Base-by-base conservation (phyloP, 1,284 basidiomycete genomes). In the Sporisorium scitamineum region DNA sequence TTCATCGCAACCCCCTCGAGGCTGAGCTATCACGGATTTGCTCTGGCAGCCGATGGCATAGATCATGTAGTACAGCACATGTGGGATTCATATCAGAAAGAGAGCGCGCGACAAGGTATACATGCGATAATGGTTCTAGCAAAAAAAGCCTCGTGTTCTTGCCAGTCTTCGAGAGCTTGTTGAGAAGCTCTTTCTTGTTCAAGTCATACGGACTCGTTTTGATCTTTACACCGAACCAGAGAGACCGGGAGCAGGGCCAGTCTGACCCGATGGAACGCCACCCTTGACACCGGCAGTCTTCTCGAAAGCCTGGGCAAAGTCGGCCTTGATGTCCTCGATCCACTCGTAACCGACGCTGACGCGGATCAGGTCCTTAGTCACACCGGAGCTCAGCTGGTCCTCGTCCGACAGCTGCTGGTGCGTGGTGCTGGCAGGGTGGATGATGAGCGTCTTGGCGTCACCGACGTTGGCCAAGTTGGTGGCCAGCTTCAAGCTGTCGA, bases 271-370 rank as follows among this genome's bases (percentile, higher is more conserved):
- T 10, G 65, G 56, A 9, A 76, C 52, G 37, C 41, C 32, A 18
- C 78, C 74, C 62, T 69, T 74, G 51, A 79, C 70, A 51, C 73
- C 70, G 20, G 58, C 31, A 9, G 70, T 78, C 54, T 72, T 70
- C 51, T 79, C 79, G 70, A 90, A 86, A 5, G 90, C 91, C 66
- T 89, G 88, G 71, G 91, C 90, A 83, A 95, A 94, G 86, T 95
- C 93, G 13, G 92, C 92, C 77, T 94, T 91, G 83, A 82, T 85
- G 58, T 84, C 85, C 61, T 88, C 88, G 80, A 94, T 93, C 77
- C 90, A 91, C 86, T 95, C 94, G 72, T 93, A 93, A n/a, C 94
- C 94, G 48, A 91, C 90, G 4, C 90, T 76, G 81, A 94, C 90
- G 70, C 92, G 89, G 80, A 94, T 92, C 56, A 94, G 86, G 85